Conservation (phyloP, 495 filamentous ascomycete genomes). For the Lasiosphaeria miniovina region DNA sequence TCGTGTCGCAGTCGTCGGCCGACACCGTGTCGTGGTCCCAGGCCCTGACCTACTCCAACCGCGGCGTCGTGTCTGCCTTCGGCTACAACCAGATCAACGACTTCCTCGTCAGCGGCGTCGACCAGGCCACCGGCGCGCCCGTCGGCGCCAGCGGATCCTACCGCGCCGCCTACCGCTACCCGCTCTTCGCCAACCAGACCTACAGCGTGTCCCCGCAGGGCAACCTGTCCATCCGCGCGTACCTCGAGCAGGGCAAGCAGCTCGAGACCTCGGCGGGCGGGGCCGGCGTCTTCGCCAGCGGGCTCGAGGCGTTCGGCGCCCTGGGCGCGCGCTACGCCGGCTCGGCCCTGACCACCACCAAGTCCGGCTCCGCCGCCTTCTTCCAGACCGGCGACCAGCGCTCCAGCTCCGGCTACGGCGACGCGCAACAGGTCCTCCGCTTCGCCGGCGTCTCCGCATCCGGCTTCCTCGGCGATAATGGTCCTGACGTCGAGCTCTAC, state of each 20-base stretch:
- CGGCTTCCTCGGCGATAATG: constrained; percentile 14
- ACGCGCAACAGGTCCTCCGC: constrained; percentile 52
- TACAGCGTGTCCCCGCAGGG: constrained; percentile 44
- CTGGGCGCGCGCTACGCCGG: constrained; percentile 30
- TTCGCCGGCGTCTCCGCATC: constrained; percentile 36
- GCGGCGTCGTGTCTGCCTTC: constrained; percentile 53
- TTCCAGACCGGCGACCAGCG: constrained; percentile 43
- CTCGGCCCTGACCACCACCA: constrained; percentile 47
- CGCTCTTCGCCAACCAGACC: constrained; percentile 57
- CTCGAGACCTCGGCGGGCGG: constrained; percentile 45
- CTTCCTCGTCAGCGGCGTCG: constrained; percentile 59
- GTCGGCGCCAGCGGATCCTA: constrained; percentile 17
- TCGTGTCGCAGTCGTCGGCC: constrained; percentile 43
- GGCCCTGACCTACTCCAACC: constrained; percentile 55
- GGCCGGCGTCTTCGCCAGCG: constrained; percentile 58
- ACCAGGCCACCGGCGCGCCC: constrained; percentile 39
- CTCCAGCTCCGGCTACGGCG: constrained; percentile 49
- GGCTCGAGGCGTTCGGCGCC: constrained; percentile 48
- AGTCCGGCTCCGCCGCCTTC: constrained; percentile 57
- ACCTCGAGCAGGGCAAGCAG: constrained; percentile 57
- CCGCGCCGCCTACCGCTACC: constrained; percentile 57
- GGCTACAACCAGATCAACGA: constrained; percentile 62
- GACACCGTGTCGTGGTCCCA: constrained; percentile 60
- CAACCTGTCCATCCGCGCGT: constrained; percentile 58
- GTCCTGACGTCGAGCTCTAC: constrained; percentile 28